A percentile compares a stretch with the other conserved stretches of the same genome.
Conservation (phyloP, 805 yeast species). For the Nakazawaea ishiwadae region DNA sequence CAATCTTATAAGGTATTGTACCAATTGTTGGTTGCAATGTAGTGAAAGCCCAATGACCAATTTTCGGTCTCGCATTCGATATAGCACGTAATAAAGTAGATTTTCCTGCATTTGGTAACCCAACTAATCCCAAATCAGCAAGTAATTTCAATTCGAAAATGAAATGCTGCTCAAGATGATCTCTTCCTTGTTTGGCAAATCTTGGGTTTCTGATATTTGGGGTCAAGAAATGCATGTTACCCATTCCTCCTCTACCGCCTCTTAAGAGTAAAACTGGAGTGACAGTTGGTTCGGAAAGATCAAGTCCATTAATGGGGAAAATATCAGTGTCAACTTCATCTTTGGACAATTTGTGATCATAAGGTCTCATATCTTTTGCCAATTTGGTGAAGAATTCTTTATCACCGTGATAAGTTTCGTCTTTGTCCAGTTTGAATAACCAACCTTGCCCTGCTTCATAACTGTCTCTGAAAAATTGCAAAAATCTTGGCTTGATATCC, state of each 20-base stretch:
- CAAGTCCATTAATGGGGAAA: conserved; percentile 81
- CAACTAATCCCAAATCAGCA: conserved; percentile 93
- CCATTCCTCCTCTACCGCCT: conserved; percentile 95
- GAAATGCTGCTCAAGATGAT: conserved; percentile 60
- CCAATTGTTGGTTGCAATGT: conserved; percentile 92
- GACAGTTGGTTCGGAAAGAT: conserved; percentile 54
- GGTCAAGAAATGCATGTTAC: conserved; percentile 92
- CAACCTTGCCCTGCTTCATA: conserved; percentile 78
- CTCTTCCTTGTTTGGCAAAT: conserved; percentile 78
- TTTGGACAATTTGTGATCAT: conserved; percentile 53
- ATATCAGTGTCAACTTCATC: conserved; percentile 61
- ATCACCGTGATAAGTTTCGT: conserved; percentile 61
- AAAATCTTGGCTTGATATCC: conserved; percentile 29
- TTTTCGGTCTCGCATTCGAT: conserved; percentile 82
- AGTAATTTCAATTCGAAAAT: conserved; percentile 79
- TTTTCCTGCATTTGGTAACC: conserved; percentile 96
- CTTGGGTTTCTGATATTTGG: conserved; percentile 83
- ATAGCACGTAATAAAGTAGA: conserved; percentile 84
- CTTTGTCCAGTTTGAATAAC: conserved; percentile 71
- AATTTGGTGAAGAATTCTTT: conserved; percentile 65
- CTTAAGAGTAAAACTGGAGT: conserved; percentile 65
- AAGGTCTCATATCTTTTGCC: conserved; percentile 56
- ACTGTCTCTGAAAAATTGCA: conserved; percentile 63
- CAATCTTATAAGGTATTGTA: conserved; percentile 66
- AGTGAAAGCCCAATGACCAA: conserved; percentile 97